Evolutionary conservation across 345 rosid genomes (phyloP), one percentile per base, ranked within the genome.

Genomic region (Erysimum cheiranthoides): DNA sequence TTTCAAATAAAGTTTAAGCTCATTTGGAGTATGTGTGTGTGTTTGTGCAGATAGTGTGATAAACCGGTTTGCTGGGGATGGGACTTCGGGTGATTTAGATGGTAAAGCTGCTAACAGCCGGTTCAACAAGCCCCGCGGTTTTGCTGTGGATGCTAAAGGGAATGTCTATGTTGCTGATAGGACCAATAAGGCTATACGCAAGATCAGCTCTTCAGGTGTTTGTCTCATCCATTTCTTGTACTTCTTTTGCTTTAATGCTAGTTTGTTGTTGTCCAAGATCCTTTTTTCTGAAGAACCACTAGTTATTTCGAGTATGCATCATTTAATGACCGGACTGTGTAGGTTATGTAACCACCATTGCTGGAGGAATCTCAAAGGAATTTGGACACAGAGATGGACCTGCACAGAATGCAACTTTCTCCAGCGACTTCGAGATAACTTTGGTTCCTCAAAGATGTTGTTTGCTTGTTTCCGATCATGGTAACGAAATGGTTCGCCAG

Each of bases 161-260:
- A 88, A 90, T 73, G 65, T 88, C 5, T 90, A 90, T 71, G 89
- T 90, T 58, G 89, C 92, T 71, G 96, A 90, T 78, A 78, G 38
- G 77, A 62, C 8, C 50, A 88, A 90, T 61, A 60, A 77, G 34
- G 86, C 63, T 32, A 89, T 90, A 30, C 86, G 90, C 73, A 88
- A 88, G 82, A 88, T 90, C 63, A 82, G 80, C 30, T 61, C 62
- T 60, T 84, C 87, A 70, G 93, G 93, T 90, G 66, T 36, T 42
- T 90, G 50, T 47, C 36, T 45, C 2, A 46, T 30, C 35, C 21
- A 13, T 25, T 21, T 32, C 42, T 71, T 49, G 66, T 17, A 52
- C 5, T 4, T n/a, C 53, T 35, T 53, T 57, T 59, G 13, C 21
- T 32, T 76, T 12, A 10, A n/a, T 38, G 30, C 27, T 50, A 2